Conservation (phyloP, 192 early-diverging fungal species). For the Coemansia sp. region DNA sequence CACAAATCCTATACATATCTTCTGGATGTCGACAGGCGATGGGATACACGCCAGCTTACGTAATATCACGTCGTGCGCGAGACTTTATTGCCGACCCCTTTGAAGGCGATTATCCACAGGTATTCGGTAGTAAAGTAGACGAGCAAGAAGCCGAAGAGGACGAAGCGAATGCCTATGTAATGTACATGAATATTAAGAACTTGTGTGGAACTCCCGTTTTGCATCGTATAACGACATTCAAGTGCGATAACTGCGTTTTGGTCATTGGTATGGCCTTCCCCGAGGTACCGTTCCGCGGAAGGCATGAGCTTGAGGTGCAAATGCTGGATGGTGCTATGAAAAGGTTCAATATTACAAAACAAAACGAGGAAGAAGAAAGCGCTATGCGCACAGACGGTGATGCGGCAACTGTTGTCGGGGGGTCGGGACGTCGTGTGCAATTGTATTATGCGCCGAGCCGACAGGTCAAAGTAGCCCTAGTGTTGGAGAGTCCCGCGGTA, state of each 20-base stretch:
- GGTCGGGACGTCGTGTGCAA: conserved; percentile 14
- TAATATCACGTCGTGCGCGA: conserved; percentile 21
- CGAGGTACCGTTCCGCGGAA: conserved; percentile 28
- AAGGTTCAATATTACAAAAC: conserved; percentile 19
- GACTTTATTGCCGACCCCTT: conserved; percentile 46
- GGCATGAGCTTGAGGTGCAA: conserved; percentile 41
- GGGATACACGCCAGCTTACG: conserved; percentile 35
- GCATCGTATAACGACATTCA: conserved; percentile 34
- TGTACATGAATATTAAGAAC: conserved; percentile 43
- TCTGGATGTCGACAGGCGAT: conserved; percentile 39
- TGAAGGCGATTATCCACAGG: conserved; percentile 20
- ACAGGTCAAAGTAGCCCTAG: conserved; percentile 44
- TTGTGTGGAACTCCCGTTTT: conserved; percentile 18
- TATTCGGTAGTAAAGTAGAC: conserved; percentile 31
- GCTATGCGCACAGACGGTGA: background rate
- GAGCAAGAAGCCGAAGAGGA: conserved; percentile 35
- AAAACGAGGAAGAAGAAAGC: conserved; percentile 9
- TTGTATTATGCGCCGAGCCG: conserved; percentile 37
- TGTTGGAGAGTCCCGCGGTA: conserved; percentile 36
- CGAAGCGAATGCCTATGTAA: conserved; percentile 42
- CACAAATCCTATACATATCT: conserved; percentile 46
- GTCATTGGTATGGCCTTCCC: conserved; percentile 33
- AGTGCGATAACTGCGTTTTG: conserved; percentile 43
- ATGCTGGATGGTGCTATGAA: conserved; percentile 46
- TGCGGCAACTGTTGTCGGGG: background rate